These are phyloP conservation scores for Penicillium goetzii DNA, from an alignment of 495 filamentous ascomycete species.

Conservation along the genomic window DNA sequence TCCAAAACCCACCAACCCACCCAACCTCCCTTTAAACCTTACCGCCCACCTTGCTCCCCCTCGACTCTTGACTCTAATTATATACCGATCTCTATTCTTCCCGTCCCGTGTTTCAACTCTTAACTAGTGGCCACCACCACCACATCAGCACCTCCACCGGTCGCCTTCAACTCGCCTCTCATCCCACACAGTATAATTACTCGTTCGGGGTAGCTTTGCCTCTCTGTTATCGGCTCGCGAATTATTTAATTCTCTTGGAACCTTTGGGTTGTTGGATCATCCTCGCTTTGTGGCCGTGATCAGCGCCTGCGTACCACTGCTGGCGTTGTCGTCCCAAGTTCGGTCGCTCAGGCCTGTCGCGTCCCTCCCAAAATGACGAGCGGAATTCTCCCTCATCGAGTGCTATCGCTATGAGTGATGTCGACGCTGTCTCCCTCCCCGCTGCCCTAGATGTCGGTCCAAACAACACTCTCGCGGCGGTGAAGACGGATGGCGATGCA, in stretches of 20 bases:
- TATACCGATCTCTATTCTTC: constrained; percentile 13
- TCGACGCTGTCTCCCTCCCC: constrained; percentile 49
- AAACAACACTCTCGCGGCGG: constrained; percentile 39
- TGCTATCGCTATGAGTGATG: constrained; percentile 59
- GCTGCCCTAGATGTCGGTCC: constrained; percentile 48
- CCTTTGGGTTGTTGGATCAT: constrained; percentile 4
- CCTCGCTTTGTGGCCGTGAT: constrained; percentile 30
- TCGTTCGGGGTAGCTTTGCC: background rate
- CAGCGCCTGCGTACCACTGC: constrained; percentile 44
- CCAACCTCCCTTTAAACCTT: constrained; percentile 8
- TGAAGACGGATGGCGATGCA: constrained; percentile 35
- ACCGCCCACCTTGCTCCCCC: constrained; percentile 8
- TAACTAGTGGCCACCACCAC: constrained; percentile 3
- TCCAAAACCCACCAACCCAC: constrained; percentile 9
- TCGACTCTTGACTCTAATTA: constrained; percentile 13
- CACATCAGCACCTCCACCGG: constrained; percentile 15
- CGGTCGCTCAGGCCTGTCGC: constrained; percentile 41
- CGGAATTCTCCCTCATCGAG: constrained; percentile 47
- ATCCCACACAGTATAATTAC: background rate
- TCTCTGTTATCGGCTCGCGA: background rate
- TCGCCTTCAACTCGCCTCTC: constrained; percentile 15
- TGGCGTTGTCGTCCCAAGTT: constrained; percentile 41
- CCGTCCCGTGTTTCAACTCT: constrained; percentile 4
- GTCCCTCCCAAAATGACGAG: constrained; percentile 55
- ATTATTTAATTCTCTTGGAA: background rate